These are phyloP conservation scores for Naganishia sp. DNA, from an alignment of 1,284 basidiomycete species.

Conservation along the genomic window DNA sequence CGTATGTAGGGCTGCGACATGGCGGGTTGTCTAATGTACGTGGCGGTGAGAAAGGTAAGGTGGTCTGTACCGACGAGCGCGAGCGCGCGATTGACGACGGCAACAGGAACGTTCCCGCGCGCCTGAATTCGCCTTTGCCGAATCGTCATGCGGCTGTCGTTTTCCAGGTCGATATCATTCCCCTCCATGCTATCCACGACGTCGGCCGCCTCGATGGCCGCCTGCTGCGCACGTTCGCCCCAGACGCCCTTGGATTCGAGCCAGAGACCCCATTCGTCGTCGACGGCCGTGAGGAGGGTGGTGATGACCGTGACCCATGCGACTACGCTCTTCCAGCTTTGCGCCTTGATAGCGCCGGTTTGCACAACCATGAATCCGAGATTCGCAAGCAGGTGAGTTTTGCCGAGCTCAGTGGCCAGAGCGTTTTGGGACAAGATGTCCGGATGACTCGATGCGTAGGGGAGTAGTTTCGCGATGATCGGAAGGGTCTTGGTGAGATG, in stretches of 20 bases:
- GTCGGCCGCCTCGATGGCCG: conserved; percentile 14
- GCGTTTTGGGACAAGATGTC: conserved; percentile 38
- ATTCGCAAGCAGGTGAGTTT: conserved; percentile 51
- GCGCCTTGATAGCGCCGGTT: conserved; percentile 45
- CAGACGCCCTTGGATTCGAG: conserved; percentile 40
- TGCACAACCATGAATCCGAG: conserved; percentile 52
- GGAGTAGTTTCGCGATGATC: conserved; percentile 46
- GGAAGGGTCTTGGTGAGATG: conserved; percentile 46
- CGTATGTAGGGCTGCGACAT: conserved; percentile 38
- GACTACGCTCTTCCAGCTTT: conserved; percentile 37
- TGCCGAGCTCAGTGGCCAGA: conserved; percentile 44
- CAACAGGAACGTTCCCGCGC: conserved; percentile 18
- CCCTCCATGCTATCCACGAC: conserved; percentile 27
- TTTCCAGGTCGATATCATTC: conserved; percentile 30
- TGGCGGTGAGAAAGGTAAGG: conserved; percentile 19
- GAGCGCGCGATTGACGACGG: conserved; percentile 24
- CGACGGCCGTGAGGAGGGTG: conserved; percentile 38
- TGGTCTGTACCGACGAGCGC: conserved; percentile 27
- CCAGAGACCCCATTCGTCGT: conserved; percentile 51
- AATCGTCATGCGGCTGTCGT: conserved; percentile 18
- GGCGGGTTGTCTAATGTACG: conserved; percentile 9
- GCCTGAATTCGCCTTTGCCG: conserved; percentile 17
- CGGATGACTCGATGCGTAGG: conserved; percentile 38
- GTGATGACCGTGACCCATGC: conserved; percentile 48
- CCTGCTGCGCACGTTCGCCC: conserved; percentile 1